These are phyloP conservation scores for Hymenochaete sp. DNA, from an alignment of 1,284 basidiomycete species.

Conservation along the genomic window DNA sequence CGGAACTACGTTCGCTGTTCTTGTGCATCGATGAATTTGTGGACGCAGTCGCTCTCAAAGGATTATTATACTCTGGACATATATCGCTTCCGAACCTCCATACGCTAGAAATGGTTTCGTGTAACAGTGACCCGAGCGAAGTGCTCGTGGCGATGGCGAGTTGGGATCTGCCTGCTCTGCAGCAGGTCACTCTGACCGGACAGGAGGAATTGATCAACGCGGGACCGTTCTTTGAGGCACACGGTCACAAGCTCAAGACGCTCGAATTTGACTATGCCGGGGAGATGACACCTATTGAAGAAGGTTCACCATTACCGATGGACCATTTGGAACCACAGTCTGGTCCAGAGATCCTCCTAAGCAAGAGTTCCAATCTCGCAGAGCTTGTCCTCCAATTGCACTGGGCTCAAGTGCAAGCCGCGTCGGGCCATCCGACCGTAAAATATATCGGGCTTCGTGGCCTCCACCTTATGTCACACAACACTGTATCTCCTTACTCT, in stretches of 20 bases:
- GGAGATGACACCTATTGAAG: no score
- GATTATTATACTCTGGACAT: background rate
- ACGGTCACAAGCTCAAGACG: constrained; percentile 7
- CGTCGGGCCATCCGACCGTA: constrained; percentile 6
- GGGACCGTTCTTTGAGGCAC: constrained; percentile 8
- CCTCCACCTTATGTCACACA: constrained; percentile 8
- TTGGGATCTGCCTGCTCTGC: constrained; percentile 10
- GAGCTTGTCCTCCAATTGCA: constrained; percentile 11
- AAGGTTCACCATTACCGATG: background rate
- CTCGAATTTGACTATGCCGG: constrained; percentile 15
- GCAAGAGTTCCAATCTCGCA: constrained; percentile 6
- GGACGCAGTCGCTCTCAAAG: background rate
- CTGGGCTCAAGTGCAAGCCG: constrained; percentile 8
- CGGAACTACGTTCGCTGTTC: constrained; percentile 9
- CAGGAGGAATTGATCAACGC: constrained; percentile 3
- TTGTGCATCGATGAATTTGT: constrained; percentile 8
- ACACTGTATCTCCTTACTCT: background rate
- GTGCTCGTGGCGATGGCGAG: constrained; percentile 9
- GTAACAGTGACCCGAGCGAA: constrained; percentile 8
- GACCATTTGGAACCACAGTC: background rate
- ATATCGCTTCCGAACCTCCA: constrained; percentile 9
- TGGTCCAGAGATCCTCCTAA: constrained; percentile 8
- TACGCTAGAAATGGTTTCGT: constrained; percentile 12
- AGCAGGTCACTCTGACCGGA: constrained; percentile 10
- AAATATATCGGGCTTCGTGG: constrained; percentile 13